phyloP scores from a whole-genome alignment of 345 rosid species.

The Adansonia digitata region DNA sequence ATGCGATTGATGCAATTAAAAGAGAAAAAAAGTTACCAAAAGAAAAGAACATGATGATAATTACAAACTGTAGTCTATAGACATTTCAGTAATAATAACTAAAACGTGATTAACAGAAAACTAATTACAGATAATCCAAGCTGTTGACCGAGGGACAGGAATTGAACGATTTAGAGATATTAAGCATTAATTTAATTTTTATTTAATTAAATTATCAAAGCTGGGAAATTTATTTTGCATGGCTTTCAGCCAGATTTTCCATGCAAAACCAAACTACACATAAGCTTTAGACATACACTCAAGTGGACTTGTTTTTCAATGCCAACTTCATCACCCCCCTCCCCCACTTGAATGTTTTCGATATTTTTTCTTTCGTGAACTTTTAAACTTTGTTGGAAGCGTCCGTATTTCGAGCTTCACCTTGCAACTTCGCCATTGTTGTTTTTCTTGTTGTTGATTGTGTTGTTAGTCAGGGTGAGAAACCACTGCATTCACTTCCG shows the following conservation, averaged over 20 bases:
- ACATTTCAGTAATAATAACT: too few species aligned
- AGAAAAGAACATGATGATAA: neutral
- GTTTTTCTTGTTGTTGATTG: neutral
- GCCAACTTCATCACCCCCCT: too few species aligned
- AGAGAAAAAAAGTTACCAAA: neutral
- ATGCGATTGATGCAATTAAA: neutral
- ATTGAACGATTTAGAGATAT: neutral
- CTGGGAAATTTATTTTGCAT: slow-evolving; percentile 2
- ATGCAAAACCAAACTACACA: neutral
- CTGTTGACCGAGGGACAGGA: neutral
- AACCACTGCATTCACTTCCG: slow-evolving; percentile 35
- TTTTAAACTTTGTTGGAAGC: too few species aligned
- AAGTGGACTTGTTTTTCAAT: too few species aligned
- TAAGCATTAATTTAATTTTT: slow-evolving; percentile 1
- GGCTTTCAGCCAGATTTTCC: neutral
- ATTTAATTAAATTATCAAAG: too few species aligned
- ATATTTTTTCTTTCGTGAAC: too few species aligned
- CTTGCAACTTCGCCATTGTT: too few species aligned
- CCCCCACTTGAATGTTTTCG: too few species aligned
- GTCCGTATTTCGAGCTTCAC: slow-evolving; percentile 23
- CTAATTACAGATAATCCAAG: neutral
- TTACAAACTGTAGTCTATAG: too few species aligned
- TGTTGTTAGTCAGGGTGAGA: slow-evolving; percentile 27
- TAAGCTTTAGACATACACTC: too few species aligned
- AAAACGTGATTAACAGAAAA: neutral